These are phyloP conservation scores for Colletotrichum nymphaeae DNA, from an alignment of 2,329 filamentous ascomycete species.

Conservation along the genomic window DNA sequence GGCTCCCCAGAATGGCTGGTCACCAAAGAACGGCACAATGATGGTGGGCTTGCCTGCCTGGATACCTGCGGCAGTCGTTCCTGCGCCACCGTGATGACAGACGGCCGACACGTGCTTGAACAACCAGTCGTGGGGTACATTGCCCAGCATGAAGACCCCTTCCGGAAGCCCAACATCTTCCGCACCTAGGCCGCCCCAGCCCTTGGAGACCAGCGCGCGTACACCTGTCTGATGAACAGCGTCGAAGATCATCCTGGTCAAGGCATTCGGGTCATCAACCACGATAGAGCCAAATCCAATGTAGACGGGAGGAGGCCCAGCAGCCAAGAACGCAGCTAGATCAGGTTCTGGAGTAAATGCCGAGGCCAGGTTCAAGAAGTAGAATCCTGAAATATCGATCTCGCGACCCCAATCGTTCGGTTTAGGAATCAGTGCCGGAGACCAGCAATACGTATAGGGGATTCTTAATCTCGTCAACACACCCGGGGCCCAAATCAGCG, in stretches of 20 bases:
- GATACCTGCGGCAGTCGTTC: constrained; percentile 89
- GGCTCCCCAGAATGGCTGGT: constrained; percentile 85
- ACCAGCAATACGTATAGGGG: constrained; percentile 95
- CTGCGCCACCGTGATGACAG: constrained; percentile 88
- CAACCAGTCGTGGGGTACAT: constrained; percentile 89
- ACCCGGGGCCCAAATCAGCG: constrained; percentile 84
- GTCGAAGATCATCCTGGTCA: constrained; percentile 79
- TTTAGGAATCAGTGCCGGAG: constrained; percentile 81
- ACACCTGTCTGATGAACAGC: constrained; percentile 74
- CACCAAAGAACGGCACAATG: constrained; percentile 88
- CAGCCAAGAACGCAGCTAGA: constrained; percentile 73
- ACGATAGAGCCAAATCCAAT: constrained; percentile 89
- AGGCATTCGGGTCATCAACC: constrained; percentile 77
- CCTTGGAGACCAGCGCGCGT: constrained; percentile 86
- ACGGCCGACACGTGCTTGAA: constrained; percentile 85
- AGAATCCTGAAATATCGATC: constrained; percentile 82
- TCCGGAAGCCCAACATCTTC: constrained; percentile 78
- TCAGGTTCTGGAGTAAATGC: constrained; percentile 75
- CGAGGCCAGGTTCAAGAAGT: constrained; percentile 76
- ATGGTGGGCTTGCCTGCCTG: constrained; percentile 83
- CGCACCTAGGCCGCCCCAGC: constrained; percentile 86
- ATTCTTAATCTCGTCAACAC: constrained; percentile 80
- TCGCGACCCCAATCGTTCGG: constrained; percentile 80
- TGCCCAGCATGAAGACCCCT: constrained; percentile 84
- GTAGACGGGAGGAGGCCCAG: constrained; percentile 80